Base-by-base conservation (phyloP, 495 filamentous ascomycete species). In the Trichoderma orchidacearum region DNA sequence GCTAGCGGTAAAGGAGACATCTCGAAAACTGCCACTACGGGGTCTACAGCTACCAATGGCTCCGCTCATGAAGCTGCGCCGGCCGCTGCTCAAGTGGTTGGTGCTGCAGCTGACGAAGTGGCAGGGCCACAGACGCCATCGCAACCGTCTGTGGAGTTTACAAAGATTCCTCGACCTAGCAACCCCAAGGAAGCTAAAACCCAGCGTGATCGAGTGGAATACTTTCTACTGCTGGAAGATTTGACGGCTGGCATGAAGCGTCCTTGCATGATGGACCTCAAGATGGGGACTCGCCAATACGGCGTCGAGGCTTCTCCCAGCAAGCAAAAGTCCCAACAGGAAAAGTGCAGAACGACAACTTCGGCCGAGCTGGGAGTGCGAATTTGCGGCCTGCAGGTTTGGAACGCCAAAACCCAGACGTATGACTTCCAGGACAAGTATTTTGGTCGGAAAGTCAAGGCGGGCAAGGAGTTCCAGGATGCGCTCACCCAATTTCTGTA, bases 221-320 rank as follows among this genome's bases (percentile, higher is more conserved):
- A 91, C 62, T 98, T 98, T 68, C 76, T 98, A 7, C 77, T 98
- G 0, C 74, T 98, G n/a, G 93, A 98, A 70, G 93, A 98, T 66
- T 80, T 98, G 29, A 98, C 93, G 2, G 88, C 93, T 5, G 93
- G 93, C 31, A 96, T 98, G 92, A 88, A 87, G 64, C 85, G 86
- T 30, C 93, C 93, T 12, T 97, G 93, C 70, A 93, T 96, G 36
- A 84, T 98, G 62, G 93, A 98, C 68, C 75, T 98, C 58, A 98
- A 98, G 68, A 98, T 98, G 93, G 93, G 93, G 11, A 98, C 93
- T n/a, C 83, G 93, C 3, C 93, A 98, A 66, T 96, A 96, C 69
- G 93, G 93, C 13, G 80, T 96, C n/a, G 91, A 96, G 58, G 93
- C 93, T 8, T 80, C 78, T 52, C 84, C 91, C 36, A 91, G 93